These are phyloP conservation scores for Inga leiocalycina DNA, from an alignment of 306 rosid genomes.

Conservation along the genomic window DNA sequence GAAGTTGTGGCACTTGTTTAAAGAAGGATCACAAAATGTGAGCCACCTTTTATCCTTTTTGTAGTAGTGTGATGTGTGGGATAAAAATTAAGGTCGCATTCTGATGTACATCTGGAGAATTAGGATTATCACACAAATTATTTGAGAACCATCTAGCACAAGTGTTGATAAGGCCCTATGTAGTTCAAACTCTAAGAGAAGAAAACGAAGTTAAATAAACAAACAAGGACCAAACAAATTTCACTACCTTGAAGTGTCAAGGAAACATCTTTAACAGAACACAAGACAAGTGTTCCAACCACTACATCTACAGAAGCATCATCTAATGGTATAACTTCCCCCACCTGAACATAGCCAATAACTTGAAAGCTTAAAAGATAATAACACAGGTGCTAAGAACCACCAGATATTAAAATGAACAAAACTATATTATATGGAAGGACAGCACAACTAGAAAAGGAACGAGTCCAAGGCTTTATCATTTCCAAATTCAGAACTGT, in stretches of 20 bases:
- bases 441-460: neutral
- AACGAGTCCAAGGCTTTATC: neutral
- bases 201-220: neutral
- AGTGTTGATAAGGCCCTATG: neutral
- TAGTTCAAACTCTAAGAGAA: conserved; percentile 8
- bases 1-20: no score
- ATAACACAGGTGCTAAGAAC: neutral
- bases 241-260: conserved; percentile 66
- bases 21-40: no score
- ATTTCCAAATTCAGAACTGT: conserved; percentile 10
- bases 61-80: neutral
- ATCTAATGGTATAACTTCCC: conserved; percentile 78
- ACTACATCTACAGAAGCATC: conserved; percentile 96
- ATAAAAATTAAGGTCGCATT: neutral
- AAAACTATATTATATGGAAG: conserved; percentile 6
- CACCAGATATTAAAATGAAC: neutral
- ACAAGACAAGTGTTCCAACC: conserved; percentile 90
- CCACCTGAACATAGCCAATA: conserved; percentile 54
- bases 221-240: conserved; percentile 4
- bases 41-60: no score
- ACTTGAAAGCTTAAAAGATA: conserved; percentile 32
- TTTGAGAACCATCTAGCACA: neutral
- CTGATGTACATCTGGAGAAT: conserved; percentile 5
- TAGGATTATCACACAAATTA: neutral
- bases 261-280: conserved; percentile 84